A percentile compares a stretch with the other conserved stretches of the same genome.
phyloP scores from a whole-genome alignment of 2,329 filamentous ascomycete species.

The Botrytis galanthina region DNA sequence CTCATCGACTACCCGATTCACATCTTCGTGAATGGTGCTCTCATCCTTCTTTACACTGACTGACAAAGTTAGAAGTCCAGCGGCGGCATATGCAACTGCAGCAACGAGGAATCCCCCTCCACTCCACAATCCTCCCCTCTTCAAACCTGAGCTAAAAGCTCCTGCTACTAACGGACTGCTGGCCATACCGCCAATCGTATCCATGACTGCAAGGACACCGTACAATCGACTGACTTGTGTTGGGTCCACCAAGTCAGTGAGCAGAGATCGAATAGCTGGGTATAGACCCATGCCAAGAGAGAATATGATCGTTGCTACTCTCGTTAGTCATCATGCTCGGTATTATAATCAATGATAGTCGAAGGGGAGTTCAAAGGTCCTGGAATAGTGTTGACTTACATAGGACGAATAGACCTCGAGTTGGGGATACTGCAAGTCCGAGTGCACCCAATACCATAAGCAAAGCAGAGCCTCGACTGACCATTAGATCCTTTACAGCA shows the following conservation, averaged over 20 bases:
- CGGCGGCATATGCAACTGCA: background rate
- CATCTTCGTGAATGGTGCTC: background rate
- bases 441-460: slow-evolving; percentile 21
- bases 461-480: slow-evolving; percentile 35
- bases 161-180: slow-evolving; percentile 48
- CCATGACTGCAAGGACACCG: slow-evolving; percentile 50
- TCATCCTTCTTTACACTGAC: slow-evolving; percentile 14
- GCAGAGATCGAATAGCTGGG: slow-evolving; percentile 47
- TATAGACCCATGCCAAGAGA: slow-evolving; percentile 47
- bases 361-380: no score
- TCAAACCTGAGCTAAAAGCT: slow-evolving; percentile 47
- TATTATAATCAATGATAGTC: background rate
- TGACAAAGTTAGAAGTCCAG: slow-evolving; percentile 1
- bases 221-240: slow-evolving; percentile 55
- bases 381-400: slow-evolving; percentile 16
- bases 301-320: slow-evolving; percentile 45
- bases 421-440: slow-evolving; percentile 19
- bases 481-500: slow-evolving; percentile 27
- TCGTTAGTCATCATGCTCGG: background rate
- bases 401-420: slow-evolving; percentile 17
- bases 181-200: slow-evolving; percentile 49
- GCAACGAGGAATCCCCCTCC: slow-evolving; percentile 48
- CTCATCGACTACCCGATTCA: background rate
- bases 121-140: slow-evolving; percentile 47
- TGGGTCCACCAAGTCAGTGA: slow-evolving; percentile 54